phyloP scores from a whole-genome alignment of 192 early-diverging fungal species.

The Haplosporangium gracile region DNA sequence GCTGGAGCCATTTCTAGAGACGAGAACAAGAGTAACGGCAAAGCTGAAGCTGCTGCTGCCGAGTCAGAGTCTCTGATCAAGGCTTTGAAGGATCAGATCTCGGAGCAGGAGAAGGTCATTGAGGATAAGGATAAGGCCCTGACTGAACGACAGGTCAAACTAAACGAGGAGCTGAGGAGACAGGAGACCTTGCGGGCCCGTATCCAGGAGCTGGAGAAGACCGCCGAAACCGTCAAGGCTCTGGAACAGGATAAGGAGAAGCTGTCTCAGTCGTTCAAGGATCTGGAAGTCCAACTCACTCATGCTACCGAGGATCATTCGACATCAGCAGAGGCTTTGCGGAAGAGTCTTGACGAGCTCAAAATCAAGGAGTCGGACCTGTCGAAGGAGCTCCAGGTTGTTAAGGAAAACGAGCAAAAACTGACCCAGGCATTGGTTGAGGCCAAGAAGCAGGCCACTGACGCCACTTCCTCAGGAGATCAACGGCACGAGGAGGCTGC shows the following conservation, averaged over 20 bases:
- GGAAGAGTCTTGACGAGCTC: constrained; percentile 16
- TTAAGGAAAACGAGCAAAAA: constrained; percentile 19
- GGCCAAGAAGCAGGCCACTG: constrained; percentile 36
- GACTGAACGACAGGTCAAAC: constrained; percentile 8
- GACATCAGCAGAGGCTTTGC: background rate
- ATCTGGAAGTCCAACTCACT: constrained; percentile 11
- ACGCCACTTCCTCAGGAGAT: background rate
- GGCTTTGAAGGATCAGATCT: constrained; percentile 21
- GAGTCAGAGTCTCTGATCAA: constrained; percentile 13
- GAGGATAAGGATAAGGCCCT: constrained; percentile 20
- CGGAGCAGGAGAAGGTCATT: constrained; percentile 22
- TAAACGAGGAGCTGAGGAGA: constrained; percentile 21
- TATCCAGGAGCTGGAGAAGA: constrained; percentile 30
- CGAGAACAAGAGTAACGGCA: background rate
- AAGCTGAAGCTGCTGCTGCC: background rate
- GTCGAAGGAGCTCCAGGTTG: constrained; percentile 9
- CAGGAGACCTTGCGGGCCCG: constrained; percentile 20
- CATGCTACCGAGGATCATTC: background rate
- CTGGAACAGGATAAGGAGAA: constrained; percentile 27
- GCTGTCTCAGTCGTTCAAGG: background rate
- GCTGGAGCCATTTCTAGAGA: background rate
- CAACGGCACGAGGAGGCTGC: constrained; percentile 46
- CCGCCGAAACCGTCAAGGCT: background rate
- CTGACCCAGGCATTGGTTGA: constrained; percentile 49
- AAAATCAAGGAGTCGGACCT: constrained; percentile 21